Conservation (phyloP, 2,329 filamentous ascomycete genomes). For the Hypoxylon sp. region DNA sequence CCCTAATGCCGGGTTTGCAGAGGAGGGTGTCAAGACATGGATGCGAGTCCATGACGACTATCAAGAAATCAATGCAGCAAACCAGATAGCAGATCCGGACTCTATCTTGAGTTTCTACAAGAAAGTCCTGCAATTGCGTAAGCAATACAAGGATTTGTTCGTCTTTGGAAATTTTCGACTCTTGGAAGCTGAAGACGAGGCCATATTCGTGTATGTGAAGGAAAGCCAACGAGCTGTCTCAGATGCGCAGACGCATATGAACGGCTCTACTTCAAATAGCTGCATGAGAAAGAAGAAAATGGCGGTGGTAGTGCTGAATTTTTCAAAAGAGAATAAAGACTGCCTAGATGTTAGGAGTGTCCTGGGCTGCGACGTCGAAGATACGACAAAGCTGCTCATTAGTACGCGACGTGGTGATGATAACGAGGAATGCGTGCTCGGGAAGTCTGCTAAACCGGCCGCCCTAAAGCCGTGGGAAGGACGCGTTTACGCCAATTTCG, state of each 20-base stretch:
- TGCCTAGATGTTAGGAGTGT: conserved; percentile 45
- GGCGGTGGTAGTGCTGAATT: conserved; percentile 62
- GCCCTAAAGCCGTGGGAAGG: conserved; percentile 50
- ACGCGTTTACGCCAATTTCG: conserved; percentile 37
- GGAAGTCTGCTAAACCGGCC: not conserved
- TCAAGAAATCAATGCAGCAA: conserved; percentile 66
- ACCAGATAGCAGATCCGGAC: conserved; percentile 59
- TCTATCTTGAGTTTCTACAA: conserved; percentile 73
- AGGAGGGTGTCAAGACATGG: conserved; percentile 66
- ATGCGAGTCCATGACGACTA: conserved; percentile 75
- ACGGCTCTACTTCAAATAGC: conserved; percentile 1
- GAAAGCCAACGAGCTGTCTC: conserved; percentile 42
- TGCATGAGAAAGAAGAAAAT: conserved; percentile 45
- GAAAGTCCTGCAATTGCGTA: conserved; percentile 64
- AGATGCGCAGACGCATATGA: conserved; percentile 26
- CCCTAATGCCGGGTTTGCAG: conserved; percentile 72
- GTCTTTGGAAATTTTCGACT: conserved; percentile 72
- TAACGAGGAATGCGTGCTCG: conserved; percentile 1
- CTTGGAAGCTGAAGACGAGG: conserved; percentile 62
- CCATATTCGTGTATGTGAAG: conserved; percentile 69
- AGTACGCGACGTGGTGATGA: conserved; percentile 42
- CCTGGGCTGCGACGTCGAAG: conserved; percentile 41
- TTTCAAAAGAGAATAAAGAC: conserved; percentile 55
- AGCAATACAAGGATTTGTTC: conserved; percentile 69
- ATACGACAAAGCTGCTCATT: conserved; percentile 46